These are phyloP conservation scores for Claviceps sp. DNA, from an alignment of 2,329 filamentous ascomycete genomes.

Conservation along the genomic window DNA sequence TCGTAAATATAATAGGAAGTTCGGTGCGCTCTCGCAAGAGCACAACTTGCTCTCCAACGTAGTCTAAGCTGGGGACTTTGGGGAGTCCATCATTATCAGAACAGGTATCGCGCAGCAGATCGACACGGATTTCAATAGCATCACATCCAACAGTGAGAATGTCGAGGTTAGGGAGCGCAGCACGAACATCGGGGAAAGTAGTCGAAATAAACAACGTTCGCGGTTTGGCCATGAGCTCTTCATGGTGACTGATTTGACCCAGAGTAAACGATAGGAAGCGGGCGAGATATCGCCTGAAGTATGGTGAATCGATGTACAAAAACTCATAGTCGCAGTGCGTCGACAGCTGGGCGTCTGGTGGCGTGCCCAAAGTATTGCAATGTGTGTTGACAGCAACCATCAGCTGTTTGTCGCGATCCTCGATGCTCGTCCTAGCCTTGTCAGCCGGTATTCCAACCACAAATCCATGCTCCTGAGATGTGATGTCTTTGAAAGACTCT, in stretches of 20 bases:
- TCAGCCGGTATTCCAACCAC: slow-evolving; percentile 53
- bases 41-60: slow-evolving; percentile 81
- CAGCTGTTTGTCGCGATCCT: slow-evolving; percentile 41
- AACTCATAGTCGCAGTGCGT: slow-evolving; percentile 73
- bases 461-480: slow-evolving; percentile 42
- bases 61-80: slow-evolving; percentile 62
- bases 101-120: slow-evolving; percentile 62
- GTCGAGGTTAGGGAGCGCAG: slow-evolving; percentile 71
- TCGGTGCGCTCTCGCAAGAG: slow-evolving; percentile 70
- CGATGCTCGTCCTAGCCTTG: slow-evolving; percentile 43
- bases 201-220: slow-evolving; percentile 79
- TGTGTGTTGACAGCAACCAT: slow-evolving; percentile 65
- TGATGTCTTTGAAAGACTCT: slow-evolving; percentile 39
- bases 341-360: slow-evolving; percentile 52
- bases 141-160: slow-evolving; percentile 80
- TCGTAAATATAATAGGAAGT: slow-evolving; percentile 82
- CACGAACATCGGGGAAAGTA: slow-evolving; percentile 74
- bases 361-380: slow-evolving; percentile 57
- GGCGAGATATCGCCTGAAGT: slow-evolving; percentile 61
- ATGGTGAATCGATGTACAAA: slow-evolving; percentile 60
- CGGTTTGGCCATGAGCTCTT: slow-evolving; percentile 62
- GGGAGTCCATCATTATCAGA: slow-evolving; percentile 43
- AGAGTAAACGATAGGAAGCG: slow-evolving; percentile 69
- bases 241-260: slow-evolving; percentile 67
- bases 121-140: slow-evolving; percentile 73